Evolutionary conservation across 257 asterid species (phyloP).

Genomic region (Fraxinus americana): DNA sequence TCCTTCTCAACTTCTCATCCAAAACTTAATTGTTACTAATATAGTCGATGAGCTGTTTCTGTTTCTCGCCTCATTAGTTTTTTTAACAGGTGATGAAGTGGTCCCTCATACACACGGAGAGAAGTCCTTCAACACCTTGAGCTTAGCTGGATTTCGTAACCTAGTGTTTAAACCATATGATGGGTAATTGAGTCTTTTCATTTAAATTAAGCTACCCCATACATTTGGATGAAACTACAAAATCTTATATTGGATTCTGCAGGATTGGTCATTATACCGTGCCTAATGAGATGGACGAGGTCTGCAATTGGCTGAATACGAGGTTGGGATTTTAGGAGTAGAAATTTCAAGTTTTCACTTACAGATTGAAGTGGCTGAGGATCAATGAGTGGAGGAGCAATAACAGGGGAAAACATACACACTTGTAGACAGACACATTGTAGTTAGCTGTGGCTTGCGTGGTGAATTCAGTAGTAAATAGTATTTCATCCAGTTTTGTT

Average conservation of each 20-base stretch:
- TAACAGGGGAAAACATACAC: conserved; percentile 38
- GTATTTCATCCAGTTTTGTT: background rate
- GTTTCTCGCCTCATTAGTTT: conserved; percentile 20
- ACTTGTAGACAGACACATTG: conserved; percentile 25
- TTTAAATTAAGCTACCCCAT: background rate
- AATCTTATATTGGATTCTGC: conserved; percentile 16
- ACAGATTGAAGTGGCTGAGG: conserved; percentile 20
- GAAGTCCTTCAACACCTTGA: conserved; percentile 67
- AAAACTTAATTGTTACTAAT: background rate
- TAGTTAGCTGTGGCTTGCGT: conserved; percentile 32
- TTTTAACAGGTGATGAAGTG: conserved; percentile 72
- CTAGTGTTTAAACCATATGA: conserved; percentile 68
- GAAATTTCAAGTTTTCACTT: conserved; percentile 23
- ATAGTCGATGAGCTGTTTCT: background rate
- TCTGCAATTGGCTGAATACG: conserved; percentile 71
- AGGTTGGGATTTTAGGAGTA: conserved; percentile 54
- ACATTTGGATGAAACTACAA: background rate
- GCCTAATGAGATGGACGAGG: conserved; percentile 92
- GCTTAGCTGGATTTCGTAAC: conserved; percentile 75
- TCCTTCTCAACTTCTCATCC: background rate
- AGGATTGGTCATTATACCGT: conserved; percentile 92
- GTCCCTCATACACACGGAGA: conserved; percentile 79
- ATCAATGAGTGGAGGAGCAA: conserved; percentile 29
- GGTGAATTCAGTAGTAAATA: conserved; percentile 18
- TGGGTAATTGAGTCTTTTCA: conserved; percentile 46